These are phyloP conservation scores for Urtica urens DNA, from an alignment of 306 rosid species.

Conservation along the genomic window DNA sequence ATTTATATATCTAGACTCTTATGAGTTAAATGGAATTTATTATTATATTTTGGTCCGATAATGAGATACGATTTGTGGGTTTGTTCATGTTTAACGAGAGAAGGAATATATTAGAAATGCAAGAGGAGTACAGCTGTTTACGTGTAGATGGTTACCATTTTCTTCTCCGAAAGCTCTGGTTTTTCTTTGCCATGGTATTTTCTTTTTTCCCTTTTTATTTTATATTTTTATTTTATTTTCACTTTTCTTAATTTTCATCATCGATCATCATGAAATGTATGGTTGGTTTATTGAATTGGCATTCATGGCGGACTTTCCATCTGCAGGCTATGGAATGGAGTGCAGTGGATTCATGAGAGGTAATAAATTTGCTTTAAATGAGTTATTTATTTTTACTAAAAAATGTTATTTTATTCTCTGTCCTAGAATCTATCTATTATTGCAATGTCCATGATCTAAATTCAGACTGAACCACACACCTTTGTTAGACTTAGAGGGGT, in stretches of 20 bases:
- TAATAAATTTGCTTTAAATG: constrained; percentile 31
- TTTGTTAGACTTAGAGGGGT: too few relatives aligned
- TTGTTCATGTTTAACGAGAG: neutral
- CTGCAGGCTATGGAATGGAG: constrained; percentile 93
- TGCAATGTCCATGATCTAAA: neutral
- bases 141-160: constrained; percentile 72
- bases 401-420: neutral
- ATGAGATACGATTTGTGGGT: neutral
- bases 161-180: constrained; percentile 60
- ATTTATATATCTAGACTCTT: neutral
- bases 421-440: neutral
- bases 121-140: constrained; percentile 60
- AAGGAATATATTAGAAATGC: constrained; percentile 53
- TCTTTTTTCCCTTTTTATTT: neutral
- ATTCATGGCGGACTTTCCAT: constrained; percentile 33
- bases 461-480: too few relatives aligned
- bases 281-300: neutral
- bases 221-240: neutral
- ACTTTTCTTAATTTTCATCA: too few relatives aligned
- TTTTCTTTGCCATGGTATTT: constrained; percentile 78
- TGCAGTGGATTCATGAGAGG: constrained; percentile 95
- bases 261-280: too few relatives aligned
- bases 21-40: neutral
- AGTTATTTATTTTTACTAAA: neutral
- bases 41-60: too few relatives aligned